Evolutionary conservation across 495 filamentous ascomycete genomes (phyloP), one percentile per base, ranked within the genome.

Genomic region (Aspergillus baeticus): DNA sequence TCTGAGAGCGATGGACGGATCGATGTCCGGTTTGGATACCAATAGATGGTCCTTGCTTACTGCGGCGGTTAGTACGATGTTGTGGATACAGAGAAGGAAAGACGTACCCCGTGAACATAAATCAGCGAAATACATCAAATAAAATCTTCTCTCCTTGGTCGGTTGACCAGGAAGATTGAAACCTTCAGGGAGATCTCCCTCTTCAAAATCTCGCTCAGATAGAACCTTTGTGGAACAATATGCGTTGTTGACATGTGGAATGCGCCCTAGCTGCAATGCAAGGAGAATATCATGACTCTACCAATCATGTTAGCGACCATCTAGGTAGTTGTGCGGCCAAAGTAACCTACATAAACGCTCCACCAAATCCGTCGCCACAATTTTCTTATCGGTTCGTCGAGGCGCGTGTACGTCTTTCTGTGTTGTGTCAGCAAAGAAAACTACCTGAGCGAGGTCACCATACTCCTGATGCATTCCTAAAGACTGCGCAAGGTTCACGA

Each of bases 391-490:
- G 14, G 8, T 10, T 41, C 18, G 34, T 29, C 17, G 11, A 55
- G 11, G 10, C 31, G 34, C 1, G 8, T 7, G 7, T 55, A 55
- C 2, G 43, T 55, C 29, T 44, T 39, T 44, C 52, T 38, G 8
- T 1, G 29, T 8, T 7, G 2, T 2, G 20, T 35, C 13, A 47
- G 52, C 15, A 6, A 35, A 15, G 26, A 6, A n/a, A n/a, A n/a
- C n/a, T n/a, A n/a, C n/a, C n/a, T n/a, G n/a, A n/a, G n/a, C n/a
- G 23, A 14, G n/a, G 18, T 5, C 17, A n/a, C 5, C 2, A 8
- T 23, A 66, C 64, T 37, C 35, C 50, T 60, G 64, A 58, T 66
- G 61, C 58, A 66, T 53, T 22, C 64, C 64, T 6, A 63, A 22
- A 10, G 64, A 58, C 38, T 60, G 64, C 22, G 64, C 64, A 46